These are phyloP conservation scores for Penicillium fimorum DNA, from an alignment of 495 filamentous ascomycete species.

Conservation along the genomic window DNA sequence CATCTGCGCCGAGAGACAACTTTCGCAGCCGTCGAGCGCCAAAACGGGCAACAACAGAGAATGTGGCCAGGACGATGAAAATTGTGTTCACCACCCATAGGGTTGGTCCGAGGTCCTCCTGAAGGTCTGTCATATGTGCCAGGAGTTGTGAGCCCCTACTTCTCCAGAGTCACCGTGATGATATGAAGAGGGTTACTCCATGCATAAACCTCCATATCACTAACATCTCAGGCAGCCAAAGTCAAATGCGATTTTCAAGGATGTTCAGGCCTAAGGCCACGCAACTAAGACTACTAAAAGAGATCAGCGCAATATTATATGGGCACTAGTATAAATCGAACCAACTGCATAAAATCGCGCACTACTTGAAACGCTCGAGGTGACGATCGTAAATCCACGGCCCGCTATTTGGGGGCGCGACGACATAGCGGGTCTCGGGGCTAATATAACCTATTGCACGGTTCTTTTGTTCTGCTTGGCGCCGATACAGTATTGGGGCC, in stretches of 20 bases:
- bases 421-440: neutral
- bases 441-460: no score
- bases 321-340: no score
- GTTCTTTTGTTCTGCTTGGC: neutral
- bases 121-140: neutral
- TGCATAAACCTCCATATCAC: neutral
- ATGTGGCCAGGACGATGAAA: slow-evolving; percentile 3
- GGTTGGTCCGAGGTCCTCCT: neutral
- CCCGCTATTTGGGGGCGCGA: neutral
- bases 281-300: neutral
- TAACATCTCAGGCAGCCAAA: neutral
- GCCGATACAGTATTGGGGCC: no score
- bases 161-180: neutral
- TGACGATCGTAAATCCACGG: neutral
- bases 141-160: neutral
- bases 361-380: neutral
- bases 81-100: slow-evolving; percentile 8
- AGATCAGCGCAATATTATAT: neutral
- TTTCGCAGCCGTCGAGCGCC: neutral
- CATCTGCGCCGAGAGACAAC: neutral
- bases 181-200: neutral
- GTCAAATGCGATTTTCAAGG: neutral
- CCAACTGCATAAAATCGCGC: neutral
- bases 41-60: neutral
- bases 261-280: neutral